Conservation (phyloP, 169 alveolate species). For the Plasmodium relictum region DNA sequence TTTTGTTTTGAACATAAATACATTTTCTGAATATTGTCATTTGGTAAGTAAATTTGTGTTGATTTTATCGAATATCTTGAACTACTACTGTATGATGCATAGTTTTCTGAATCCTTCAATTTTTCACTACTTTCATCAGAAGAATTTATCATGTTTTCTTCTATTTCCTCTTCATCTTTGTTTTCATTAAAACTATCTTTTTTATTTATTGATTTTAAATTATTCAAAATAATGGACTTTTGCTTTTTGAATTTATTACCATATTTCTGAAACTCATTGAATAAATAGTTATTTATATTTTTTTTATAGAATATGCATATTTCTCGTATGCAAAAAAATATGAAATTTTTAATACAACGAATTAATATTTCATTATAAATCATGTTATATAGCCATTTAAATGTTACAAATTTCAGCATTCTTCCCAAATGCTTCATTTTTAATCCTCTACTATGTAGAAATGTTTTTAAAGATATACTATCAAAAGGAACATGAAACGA, state of each 20-base stretch:
- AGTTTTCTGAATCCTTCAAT: not conserved
- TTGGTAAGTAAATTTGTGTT: not conserved
- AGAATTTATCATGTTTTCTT: not conserved
- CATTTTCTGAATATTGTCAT: not conserved
- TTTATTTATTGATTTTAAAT: not conserved
- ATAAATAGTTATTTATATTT: not conserved
- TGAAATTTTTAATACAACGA: constrained; percentile 37
- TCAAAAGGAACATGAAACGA: constrained; percentile 53
- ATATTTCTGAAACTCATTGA: not conserved
- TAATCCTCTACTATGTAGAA: constrained; percentile 42
- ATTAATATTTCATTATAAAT: constrained; percentile 31
- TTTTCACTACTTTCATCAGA: not conserved
- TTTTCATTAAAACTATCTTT: not conserved
- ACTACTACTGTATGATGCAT: not conserved
- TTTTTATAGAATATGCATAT: constrained; percentile 43
- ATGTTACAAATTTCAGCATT: constrained; percentile 40
- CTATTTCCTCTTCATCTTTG: not conserved
- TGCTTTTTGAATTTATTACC: not conserved
- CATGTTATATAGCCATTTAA: constrained; percentile 50
- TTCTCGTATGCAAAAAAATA: constrained; percentile 23
- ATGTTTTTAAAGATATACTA: constrained; percentile 41
- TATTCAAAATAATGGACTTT: not conserved
- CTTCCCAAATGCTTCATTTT: constrained; percentile 52
- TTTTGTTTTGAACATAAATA: constrained; percentile 6
- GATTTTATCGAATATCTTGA: not conserved